Conservation (phyloP, 352 stramenopile species). For the Phytopythium montanum region DNA sequence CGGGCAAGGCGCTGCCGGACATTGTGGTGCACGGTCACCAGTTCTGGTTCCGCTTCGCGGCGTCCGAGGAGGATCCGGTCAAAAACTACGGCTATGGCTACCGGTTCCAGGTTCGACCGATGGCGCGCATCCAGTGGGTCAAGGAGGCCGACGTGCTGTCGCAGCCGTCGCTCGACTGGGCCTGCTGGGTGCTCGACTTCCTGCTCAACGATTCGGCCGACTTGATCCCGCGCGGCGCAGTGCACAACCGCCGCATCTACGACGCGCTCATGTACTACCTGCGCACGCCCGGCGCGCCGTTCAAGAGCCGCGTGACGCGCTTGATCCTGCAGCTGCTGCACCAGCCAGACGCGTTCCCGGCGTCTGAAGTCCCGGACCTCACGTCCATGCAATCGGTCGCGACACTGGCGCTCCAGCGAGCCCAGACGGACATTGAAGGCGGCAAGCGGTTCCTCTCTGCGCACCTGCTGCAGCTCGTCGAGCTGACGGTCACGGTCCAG, state of each 20-base stretch:
- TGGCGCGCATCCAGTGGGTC: constrained; percentile 75
- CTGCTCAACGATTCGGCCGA: constrained; percentile 73
- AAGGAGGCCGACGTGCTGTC: constrained; percentile 77
- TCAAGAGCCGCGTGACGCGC: constrained; percentile 75
- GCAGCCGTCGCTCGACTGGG: constrained; percentile 80
- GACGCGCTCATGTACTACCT: constrained; percentile 77
- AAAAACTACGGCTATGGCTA: constrained; percentile 77
- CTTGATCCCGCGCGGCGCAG: constrained; percentile 54
- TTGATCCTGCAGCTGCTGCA: constrained; percentile 77
- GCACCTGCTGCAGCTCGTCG: constrained; percentile 74
- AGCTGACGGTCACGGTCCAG: constrained; percentile 63
- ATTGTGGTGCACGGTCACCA: constrained; percentile 67
- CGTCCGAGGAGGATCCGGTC: constrained; percentile 53
- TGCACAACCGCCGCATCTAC: constrained; percentile 84
- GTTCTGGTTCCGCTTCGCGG: constrained; percentile 82
- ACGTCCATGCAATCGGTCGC: constrained; percentile 59
- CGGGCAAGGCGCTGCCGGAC: constrained; percentile 44
- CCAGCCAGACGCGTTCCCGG: constrained; percentile 50
- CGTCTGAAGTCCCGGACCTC: constrained; percentile 55
- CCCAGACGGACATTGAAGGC: constrained; percentile 49
- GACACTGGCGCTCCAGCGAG: constrained; percentile 48
- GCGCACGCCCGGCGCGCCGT: constrained; percentile 69
- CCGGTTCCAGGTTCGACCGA: constrained; percentile 77
- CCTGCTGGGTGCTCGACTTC: constrained; percentile 82
- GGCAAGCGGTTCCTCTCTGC: constrained; percentile 71